A percentile compares a stretch with the other conserved stretches of the same genome.
These are phyloP conservation scores for Trichoderma breve DNA, from an alignment of 2,329 filamentous ascomycete species.

Conservation along the genomic window DNA sequence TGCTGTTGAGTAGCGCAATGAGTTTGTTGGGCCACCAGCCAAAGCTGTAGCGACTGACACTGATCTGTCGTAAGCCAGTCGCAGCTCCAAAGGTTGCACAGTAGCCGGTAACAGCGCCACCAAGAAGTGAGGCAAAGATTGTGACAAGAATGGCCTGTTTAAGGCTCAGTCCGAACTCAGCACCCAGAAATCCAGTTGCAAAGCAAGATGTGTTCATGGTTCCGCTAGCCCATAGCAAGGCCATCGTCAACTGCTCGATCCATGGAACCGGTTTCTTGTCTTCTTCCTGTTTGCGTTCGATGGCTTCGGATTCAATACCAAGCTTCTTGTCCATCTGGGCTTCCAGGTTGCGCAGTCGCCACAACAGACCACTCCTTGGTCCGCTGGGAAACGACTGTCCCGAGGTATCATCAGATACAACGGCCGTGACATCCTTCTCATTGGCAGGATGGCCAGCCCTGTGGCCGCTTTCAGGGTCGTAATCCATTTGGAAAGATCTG, in stretches of 20 bases:
- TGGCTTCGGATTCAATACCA: slow-evolving; percentile 48
- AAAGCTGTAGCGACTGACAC: slow-evolving; percentile 48
- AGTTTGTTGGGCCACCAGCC: slow-evolving; percentile 52
- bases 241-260: slow-evolving; percentile 48
- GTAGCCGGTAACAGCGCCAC: slow-evolving; percentile 37
- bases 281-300: slow-evolving; percentile 45
- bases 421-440: background rate
- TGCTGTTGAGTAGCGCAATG: slow-evolving; percentile 42
- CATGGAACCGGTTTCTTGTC: slow-evolving; percentile 34
- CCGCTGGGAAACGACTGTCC: background rate
- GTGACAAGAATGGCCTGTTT: slow-evolving; percentile 44
- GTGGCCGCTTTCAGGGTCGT: slow-evolving; percentile 7
- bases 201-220: slow-evolving; percentile 53
- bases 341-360: slow-evolving; percentile 42
- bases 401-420: slow-evolving; percentile 17
- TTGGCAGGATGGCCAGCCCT: background rate
- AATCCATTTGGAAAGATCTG: background rate
- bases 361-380: slow-evolving; percentile 32
- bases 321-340: slow-evolving; percentile 44
- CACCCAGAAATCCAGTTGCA: slow-evolving; percentile 50
- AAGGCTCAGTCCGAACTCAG: slow-evolving; percentile 47
- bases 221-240: slow-evolving; percentile 50
- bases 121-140: slow-evolving; percentile 45
- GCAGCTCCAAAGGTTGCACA: slow-evolving; percentile 50
- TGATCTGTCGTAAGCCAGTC: slow-evolving; percentile 51